Evolutionary conservation across 2,329 filamentous ascomycete species (phyloP).

Genomic region (Pseudogymnoascus sp.): DNA sequence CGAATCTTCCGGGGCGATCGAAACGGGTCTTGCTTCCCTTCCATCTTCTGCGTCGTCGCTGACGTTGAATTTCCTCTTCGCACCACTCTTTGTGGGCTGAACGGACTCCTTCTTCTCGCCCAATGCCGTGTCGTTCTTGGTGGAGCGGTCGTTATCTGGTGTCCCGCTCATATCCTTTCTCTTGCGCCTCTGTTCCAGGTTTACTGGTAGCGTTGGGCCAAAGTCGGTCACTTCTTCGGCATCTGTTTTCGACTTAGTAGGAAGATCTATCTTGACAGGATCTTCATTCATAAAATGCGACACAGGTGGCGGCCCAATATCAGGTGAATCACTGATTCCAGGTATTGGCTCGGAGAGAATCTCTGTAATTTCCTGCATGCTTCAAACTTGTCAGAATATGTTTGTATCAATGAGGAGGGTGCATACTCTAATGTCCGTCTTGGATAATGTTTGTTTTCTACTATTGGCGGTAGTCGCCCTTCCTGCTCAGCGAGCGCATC

Average conservation of each 20-base stretch:
- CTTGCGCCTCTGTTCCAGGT: slow-evolving; percentile 29
- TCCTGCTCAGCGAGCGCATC: slow-evolving; percentile 30
- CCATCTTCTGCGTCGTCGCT: slow-evolving; percentile 44
- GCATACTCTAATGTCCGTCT: slow-evolving; percentile 61
- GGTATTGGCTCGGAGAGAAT: slow-evolving; percentile 18
- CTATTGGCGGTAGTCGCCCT: slow-evolving; percentile 54
- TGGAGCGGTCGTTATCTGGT: slow-evolving; percentile 14
- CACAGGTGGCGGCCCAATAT: slow-evolving; percentile 56
- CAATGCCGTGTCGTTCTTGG: slow-evolving; percentile 11
- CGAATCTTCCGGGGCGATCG: slow-evolving; percentile 21
- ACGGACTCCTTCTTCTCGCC: slow-evolving; percentile 13
- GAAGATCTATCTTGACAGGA: slow-evolving; percentile 45
- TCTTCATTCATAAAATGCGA: slow-evolving; percentile 52
- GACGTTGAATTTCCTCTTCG: slow-evolving; percentile 51
- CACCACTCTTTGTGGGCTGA: slow-evolving; percentile 37
- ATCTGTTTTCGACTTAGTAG: slow-evolving; percentile 23
- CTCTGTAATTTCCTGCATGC: slow-evolving; percentile 25
- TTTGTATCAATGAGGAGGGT: background rate
- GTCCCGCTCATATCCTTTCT: slow-evolving; percentile 22
- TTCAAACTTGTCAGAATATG: slow-evolving; percentile 28
- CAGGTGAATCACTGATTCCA: slow-evolving; percentile 52
- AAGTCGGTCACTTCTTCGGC: slow-evolving; percentile 16
- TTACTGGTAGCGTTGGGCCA: slow-evolving; percentile 23
- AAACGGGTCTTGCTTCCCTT: slow-evolving; percentile 28
- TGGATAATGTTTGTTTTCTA: slow-evolving; percentile 61